Percentiles rank a stretch among this genome's conserved stretches.
Conservation (phyloP, 2,329 filamentous ascomycete genomes). For the Talaromyces funiculosus region DNA sequence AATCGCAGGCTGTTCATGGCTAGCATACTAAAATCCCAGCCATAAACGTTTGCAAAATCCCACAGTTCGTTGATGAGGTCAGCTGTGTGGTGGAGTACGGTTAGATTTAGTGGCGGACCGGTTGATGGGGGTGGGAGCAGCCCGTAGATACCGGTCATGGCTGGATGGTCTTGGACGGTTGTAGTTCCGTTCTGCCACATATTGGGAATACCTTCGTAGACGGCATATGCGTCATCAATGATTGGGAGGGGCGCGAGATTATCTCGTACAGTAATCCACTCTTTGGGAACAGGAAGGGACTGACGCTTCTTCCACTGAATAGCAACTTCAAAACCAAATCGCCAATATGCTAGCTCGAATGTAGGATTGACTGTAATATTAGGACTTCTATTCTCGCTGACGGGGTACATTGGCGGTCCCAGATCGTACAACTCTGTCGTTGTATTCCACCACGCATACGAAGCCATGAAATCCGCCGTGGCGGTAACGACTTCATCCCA, state of each 20-base stretch:
- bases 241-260: background rate
- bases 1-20: constrained; percentile 44
- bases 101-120: background rate
- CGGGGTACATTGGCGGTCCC: background rate
- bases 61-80: constrained; percentile 21
- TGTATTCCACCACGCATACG: background rate
- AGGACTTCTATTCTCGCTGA: background rate
- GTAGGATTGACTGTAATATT: background rate
- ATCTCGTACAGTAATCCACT: background rate
- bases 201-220: constrained; percentile 20
- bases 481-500: background rate
- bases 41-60: constrained; percentile 40
- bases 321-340: background rate
- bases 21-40: constrained; percentile 46
- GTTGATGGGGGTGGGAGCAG: background rate
- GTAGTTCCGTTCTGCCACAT: constrained; percentile 21
- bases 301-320: background rate
- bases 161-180: background rate
- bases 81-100: background rate
- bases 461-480: background rate
- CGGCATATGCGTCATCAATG: background rate
- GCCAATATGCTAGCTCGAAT: background rate
- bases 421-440: background rate
- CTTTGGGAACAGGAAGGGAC: background rate
- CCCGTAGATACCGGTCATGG: background rate